phyloP scores from a whole-genome alignment of 2,329 filamentous ascomycete genomes.

The Colletotrichum sp. region DNA sequence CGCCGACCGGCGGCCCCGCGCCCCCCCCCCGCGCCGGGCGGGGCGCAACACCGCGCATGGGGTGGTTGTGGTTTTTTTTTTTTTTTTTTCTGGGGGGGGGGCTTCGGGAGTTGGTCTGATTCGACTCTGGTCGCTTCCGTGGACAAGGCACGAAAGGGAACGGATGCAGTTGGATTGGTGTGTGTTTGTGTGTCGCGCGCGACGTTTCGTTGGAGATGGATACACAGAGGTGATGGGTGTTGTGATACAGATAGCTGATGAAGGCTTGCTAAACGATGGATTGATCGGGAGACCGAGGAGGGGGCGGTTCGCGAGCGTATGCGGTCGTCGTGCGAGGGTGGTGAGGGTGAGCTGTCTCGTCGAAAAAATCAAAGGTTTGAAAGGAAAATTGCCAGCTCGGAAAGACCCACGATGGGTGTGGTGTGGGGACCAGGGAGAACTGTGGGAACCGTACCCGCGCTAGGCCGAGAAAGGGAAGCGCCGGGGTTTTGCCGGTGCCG shows the following conservation, averaged over 20 bases:
- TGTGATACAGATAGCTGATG: slow-evolving; percentile 20
- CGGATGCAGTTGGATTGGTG: neutral
- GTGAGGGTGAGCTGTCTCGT: slow-evolving; percentile 23
- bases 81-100: neutral
- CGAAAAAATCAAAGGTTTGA: slow-evolving; percentile 26
- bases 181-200: slow-evolving; percentile 11
- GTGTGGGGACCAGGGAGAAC: slow-evolving; percentile 19
- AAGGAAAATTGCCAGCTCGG: slow-evolving; percentile 26
- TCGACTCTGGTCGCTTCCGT: slow-evolving; percentile 4
- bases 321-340: slow-evolving; percentile 19
- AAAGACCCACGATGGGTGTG: slow-evolving; percentile 17
- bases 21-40: no score
- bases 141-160: slow-evolving; percentile 17
- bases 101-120: slow-evolving; percentile 12
- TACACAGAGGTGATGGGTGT: slow-evolving; percentile 4
- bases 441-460: neutral
- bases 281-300: slow-evolving; percentile 14
- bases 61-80: neutral
- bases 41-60: no score
- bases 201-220: slow-evolving; percentile 3
- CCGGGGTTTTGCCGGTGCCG: slow-evolving; percentile 17
- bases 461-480: neutral
- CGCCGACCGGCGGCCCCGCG: no score
- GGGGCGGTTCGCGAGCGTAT: slow-evolving; percentile 13
- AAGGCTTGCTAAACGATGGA: slow-evolving; percentile 25